Evolutionary conservation across 2,329 filamentous ascomycete genomes (phyloP).

Genomic region (Penicillium italicum): DNA sequence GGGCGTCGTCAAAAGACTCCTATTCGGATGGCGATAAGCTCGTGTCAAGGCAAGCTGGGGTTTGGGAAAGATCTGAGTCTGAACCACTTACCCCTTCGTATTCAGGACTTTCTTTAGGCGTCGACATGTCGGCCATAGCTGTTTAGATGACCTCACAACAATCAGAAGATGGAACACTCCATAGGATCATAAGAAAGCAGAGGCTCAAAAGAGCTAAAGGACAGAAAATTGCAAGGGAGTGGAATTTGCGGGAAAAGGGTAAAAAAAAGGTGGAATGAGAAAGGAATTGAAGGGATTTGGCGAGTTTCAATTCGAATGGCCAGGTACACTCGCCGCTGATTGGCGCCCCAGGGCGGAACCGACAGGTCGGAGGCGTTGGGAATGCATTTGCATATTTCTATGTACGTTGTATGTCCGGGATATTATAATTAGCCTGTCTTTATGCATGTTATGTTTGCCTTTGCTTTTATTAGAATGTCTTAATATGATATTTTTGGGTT

Average conservation of each 20-base stretch:
- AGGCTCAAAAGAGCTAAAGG: conserved; percentile 1
- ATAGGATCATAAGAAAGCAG: conserved; percentile 14
- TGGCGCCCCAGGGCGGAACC: conserved; percentile 14
- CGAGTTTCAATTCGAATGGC: conserved; percentile 17
- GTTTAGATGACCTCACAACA: conserved; percentile 14
- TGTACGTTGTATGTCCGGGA: neutral
- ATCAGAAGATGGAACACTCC: conserved; percentile 17
- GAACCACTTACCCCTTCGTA: conserved; percentile 40
- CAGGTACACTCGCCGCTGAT: conserved; percentile 22
- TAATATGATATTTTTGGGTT: neutral
- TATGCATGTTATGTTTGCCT: neutral
- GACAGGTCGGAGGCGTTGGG: conserved; percentile 16
- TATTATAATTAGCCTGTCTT: neutral
- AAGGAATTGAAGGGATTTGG: conserved; percentile 16
- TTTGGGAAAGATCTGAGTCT: neutral
- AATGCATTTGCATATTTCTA: conserved; percentile 9
- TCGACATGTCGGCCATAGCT: conserved; percentile 32
- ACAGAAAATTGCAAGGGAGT: neutral
- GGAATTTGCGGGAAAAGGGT: neutral
- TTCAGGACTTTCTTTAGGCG: conserved; percentile 41
- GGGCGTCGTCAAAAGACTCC: conserved; percentile 81
- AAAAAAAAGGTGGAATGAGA: conserved; percentile 5
- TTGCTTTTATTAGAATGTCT: conserved; percentile 4
- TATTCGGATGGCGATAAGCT: conserved; percentile 34
- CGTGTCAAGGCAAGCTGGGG: conserved; percentile 8